Percentiles rank a stretch among this genome's conserved stretches.
Conservation (phyloP, 805 yeast genomes). For the Tetrapisispora namnaoensis region DNA sequence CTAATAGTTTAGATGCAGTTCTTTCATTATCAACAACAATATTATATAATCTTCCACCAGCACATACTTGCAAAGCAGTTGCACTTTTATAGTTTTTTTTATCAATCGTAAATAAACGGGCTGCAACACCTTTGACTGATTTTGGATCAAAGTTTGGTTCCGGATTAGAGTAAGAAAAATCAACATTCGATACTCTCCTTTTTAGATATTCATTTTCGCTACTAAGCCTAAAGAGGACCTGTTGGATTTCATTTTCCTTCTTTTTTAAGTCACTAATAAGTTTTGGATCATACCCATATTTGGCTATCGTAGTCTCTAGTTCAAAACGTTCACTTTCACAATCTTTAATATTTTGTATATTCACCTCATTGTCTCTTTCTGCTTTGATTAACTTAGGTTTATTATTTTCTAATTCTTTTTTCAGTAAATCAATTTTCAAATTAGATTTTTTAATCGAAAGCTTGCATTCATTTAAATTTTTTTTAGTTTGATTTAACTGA, state of each 20-base stretch:
- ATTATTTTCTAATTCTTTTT: slow-evolving; percentile 38
- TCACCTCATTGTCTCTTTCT: slow-evolving; percentile 36
- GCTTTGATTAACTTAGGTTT: slow-evolving; percentile 46
- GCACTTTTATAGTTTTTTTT: slow-evolving; percentile 51
- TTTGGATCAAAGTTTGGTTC: slow-evolving; percentile 45
- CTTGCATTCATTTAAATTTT: slow-evolving; percentile 41
- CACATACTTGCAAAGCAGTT: slow-evolving; percentile 83
- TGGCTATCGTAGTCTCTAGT: slow-evolving; percentile 35
- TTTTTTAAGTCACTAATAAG: slow-evolving; percentile 36
- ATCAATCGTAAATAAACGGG: slow-evolving; percentile 63
- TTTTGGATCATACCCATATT: slow-evolving; percentile 49
- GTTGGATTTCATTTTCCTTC: slow-evolving; percentile 36
- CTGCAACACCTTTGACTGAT: slow-evolving; percentile 81
- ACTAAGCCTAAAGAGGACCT: slow-evolving; percentile 35
- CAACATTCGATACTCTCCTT: slow-evolving; percentile 61
- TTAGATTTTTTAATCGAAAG: slow-evolving; percentile 50
- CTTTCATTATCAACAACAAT: slow-evolving; percentile 84
- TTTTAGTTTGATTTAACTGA: slow-evolving; percentile 58
- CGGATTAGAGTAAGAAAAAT: slow-evolving; percentile 65
- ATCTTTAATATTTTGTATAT: slow-evolving; percentile 32
- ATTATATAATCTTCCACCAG: slow-evolving; percentile 84
- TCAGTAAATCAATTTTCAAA: slow-evolving; percentile 48
- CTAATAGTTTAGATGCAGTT: slow-evolving; percentile 75
- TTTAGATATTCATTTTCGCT: slow-evolving; percentile 45
- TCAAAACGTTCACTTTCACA: slow-evolving; percentile 28